These are phyloP conservation scores for Talaromyces sp. DNA, from an alignment of 2,329 filamentous ascomycete species.

Conservation along the genomic window DNA sequence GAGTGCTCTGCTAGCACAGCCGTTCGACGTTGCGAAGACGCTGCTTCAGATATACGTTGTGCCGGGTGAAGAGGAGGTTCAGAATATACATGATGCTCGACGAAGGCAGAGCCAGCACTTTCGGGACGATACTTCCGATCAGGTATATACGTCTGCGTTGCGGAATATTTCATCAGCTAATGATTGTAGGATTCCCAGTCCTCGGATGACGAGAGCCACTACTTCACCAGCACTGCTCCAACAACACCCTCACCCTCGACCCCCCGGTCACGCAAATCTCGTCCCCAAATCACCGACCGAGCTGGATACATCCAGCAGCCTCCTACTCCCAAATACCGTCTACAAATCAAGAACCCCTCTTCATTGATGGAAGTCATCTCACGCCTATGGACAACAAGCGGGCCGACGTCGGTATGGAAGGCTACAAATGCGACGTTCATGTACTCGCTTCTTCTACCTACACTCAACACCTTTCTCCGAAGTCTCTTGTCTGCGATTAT, in stretches of 20 bases:
- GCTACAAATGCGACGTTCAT: constrained; percentile 88
- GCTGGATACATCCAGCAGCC: constrained; percentile 46
- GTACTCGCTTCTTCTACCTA: constrained; percentile 80
- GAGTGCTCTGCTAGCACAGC: constrained; percentile 83
- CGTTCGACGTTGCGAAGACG: constrained; percentile 95
- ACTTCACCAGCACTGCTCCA: constrained; percentile 69
- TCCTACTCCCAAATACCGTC: constrained; percentile 55
- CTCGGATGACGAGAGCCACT: constrained; percentile 74
- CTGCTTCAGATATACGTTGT: constrained; percentile 74
- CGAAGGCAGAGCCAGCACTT: constrained; percentile 29
- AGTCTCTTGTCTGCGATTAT: constrained; percentile 87
- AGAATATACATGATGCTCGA: constrained; percentile 31
- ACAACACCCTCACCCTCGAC: constrained; percentile 43
- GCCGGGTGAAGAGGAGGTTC: constrained; percentile 36
- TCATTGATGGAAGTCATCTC: constrained; percentile 83
- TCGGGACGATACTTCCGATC: constrained; percentile 34
- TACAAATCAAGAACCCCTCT: constrained; percentile 71
- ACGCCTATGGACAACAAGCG: constrained; percentile 85
- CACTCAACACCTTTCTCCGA: constrained; percentile 87
- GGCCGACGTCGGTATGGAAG: constrained; percentile 92
- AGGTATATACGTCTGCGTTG: constrained; percentile 29
- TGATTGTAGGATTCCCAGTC: constrained; percentile 40
- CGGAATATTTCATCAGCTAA: neutral
- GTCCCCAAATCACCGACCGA: constrained; percentile 46
- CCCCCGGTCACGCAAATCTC: constrained; percentile 38